phyloP scores from a whole-genome alignment of 768 basidiomycete genomes.

The Mrakia gelida region DNA sequence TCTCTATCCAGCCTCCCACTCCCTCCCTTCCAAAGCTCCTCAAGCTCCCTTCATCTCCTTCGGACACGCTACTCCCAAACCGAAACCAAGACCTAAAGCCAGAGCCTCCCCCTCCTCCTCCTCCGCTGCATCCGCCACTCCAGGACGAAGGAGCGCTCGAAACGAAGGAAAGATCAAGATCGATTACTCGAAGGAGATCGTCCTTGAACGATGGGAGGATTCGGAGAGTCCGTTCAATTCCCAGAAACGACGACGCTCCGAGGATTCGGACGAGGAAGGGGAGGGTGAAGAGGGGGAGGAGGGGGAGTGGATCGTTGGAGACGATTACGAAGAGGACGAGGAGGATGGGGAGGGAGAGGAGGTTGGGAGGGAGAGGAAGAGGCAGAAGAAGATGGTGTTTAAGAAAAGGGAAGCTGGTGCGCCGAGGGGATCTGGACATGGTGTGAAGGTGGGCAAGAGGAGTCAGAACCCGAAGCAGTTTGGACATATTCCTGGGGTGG shows the following conservation, averaged over 20 bases:
- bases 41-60: not conserved
- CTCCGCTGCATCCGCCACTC: not conserved
- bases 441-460: not conserved
- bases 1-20: not conserved
- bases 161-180: not conserved
- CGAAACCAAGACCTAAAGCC: not conserved
- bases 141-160: not conserved
- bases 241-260: not conserved
- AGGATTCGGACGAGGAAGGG: not conserved
- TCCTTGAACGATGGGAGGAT: not conserved
- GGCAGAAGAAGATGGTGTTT: not conserved
- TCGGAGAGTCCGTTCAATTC: not conserved
- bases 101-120: not conserved
- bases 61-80: not conserved
- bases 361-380: not conserved
- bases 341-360: not conserved
- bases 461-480: not conserved
- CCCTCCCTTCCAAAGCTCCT: not conserved
- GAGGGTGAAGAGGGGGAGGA: too few relatives aligned
- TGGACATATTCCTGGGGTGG: not conserved
- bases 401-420: not conserved
- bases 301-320: too few relatives aligned
- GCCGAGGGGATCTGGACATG: not conserved
- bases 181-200: not conserved
- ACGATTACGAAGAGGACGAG: not conserved